phyloP scores from a whole-genome alignment of 2,329 filamentous ascomycete species.

The Macrophomina tecta region DNA sequence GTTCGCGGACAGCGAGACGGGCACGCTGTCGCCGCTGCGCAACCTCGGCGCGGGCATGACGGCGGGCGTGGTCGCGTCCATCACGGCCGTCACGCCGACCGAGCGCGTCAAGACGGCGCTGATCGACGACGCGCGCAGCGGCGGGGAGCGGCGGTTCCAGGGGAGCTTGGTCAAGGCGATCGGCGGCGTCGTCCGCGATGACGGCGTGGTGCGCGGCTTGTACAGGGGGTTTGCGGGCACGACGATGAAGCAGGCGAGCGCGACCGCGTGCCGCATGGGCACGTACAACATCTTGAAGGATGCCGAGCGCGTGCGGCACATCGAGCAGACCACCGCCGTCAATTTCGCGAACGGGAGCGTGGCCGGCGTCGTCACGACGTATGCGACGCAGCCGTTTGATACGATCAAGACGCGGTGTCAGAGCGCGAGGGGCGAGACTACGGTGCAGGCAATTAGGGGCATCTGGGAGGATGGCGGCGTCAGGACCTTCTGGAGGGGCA shows the following conservation, averaged over 20 bases:
- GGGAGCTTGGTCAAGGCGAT: conserved; percentile 58
- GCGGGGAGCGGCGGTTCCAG: conserved; percentile 54
- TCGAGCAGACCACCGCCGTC: conserved; percentile 56
- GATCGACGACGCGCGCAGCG: conserved; percentile 63
- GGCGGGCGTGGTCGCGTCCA: conserved; percentile 94
- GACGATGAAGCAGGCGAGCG: conserved; percentile 67
- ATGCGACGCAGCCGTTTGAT: conserved; percentile 67
- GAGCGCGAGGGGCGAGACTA: conserved; percentile 63
- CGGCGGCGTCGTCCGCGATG: conserved; percentile 55
- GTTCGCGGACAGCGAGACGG: conserved; percentile 62
- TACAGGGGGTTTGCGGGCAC: conserved; percentile 67
- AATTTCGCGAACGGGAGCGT: conserved; percentile 68
- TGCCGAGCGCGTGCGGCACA: conserved; percentile 55
- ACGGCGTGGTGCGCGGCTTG: conserved; percentile 58
- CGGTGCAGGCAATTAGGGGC: conserved; percentile 61
- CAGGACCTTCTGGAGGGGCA: conserved; percentile 69
- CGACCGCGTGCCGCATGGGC: conserved; percentile 67
- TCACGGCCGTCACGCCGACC: conserved; percentile 70
- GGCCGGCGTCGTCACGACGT: conserved; percentile 66
- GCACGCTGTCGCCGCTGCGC: conserved; percentile 78
- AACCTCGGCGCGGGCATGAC: conserved; percentile 90
- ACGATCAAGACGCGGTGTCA: conserved; percentile 69
- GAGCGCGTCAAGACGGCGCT: conserved; percentile 73
- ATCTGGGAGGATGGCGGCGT: conserved; percentile 64
- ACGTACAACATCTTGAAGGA: conserved; percentile 70